Conservation (phyloP, 305 asterid genomes). For the Caryopteris hybrid region DNA sequence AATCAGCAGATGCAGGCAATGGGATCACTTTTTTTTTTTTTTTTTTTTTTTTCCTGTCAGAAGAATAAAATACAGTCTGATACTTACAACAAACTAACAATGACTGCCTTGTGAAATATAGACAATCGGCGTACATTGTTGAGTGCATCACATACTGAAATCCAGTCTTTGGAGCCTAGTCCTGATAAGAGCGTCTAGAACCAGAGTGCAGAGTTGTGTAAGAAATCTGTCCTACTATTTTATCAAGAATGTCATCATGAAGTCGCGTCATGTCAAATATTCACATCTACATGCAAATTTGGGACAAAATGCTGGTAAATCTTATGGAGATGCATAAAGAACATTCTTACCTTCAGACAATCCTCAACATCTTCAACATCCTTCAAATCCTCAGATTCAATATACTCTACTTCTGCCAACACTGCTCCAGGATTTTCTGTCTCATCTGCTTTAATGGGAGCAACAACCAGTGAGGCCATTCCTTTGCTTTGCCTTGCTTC, state of each 20-base stretch:
- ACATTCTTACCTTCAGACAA: slow-evolving; percentile 46
- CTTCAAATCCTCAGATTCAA: slow-evolving; percentile 68
- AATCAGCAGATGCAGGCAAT: slow-evolving; percentile 13
- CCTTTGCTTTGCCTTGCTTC: slow-evolving; percentile 36
- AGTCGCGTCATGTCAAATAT: not conserved
- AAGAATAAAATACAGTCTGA: slow-evolving; percentile 3
- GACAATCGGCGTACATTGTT: slow-evolving; percentile 69
- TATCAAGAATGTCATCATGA: not conserved
- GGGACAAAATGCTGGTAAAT: not conserved
- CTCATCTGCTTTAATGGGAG: slow-evolving; percentile 29
- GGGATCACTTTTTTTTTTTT: not conserved
- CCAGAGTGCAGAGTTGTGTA: slow-evolving; percentile 20
- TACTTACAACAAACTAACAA: slow-evolving; percentile 69
- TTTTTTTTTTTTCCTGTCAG: too few species aligned
- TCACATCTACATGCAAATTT: slow-evolving; percentile 4
- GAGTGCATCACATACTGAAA: slow-evolving; percentile 75
- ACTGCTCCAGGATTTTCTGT: slow-evolving; percentile 39
- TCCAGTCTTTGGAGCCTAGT: slow-evolving; percentile 85
- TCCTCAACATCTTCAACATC: slow-evolving; percentile 63
- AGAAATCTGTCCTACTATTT: not conserved
- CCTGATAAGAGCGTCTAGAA: slow-evolving; percentile 62
- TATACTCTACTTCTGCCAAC: slow-evolving; percentile 69
- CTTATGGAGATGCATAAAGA: not conserved
- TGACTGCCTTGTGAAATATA: slow-evolving; percentile 70
- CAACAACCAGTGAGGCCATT: slow-evolving; percentile 24